A percentile compares a stretch with the other conserved stretches of the same genome.
phyloP scores from a whole-genome alignment of 441 rosid species.

The Lepidium campestre region DNA sequence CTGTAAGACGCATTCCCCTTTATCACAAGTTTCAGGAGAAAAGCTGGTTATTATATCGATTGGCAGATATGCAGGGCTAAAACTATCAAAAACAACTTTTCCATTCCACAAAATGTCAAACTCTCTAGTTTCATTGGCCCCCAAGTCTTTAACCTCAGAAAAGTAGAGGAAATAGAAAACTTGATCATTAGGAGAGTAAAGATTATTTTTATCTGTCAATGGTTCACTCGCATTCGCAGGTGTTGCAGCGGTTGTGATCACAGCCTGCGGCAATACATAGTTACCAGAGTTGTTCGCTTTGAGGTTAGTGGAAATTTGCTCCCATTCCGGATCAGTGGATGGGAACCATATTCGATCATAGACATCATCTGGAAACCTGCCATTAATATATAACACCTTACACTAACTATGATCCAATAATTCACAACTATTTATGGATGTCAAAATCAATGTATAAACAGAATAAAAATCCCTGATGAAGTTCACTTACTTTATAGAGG shows the following conservation, averaged over 20 bases:
- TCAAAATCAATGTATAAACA: too few species aligned
- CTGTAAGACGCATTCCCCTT: background rate
- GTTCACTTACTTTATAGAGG: background rate
- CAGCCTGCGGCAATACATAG: background rate
- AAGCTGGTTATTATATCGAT: too few species aligned
- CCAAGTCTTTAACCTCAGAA: background rate
- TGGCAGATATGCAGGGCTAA: background rate
- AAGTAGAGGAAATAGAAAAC: background rate
- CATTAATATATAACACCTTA: too few species aligned
- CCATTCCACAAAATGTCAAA: background rate
- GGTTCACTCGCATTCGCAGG: background rate
- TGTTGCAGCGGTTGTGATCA: background rate
- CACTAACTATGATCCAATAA: too few species aligned
- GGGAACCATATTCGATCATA: conserved; percentile 1
- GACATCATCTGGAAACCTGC: background rate
- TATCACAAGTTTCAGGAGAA: background rate
- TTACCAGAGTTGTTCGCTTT: background rate
- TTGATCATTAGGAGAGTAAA: background rate
- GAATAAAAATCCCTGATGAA: too few species aligned
- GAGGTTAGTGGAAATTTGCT: background rate
- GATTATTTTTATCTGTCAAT: too few species aligned
- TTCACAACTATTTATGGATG: too few species aligned
- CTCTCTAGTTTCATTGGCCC: background rate
- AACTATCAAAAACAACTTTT: background rate
- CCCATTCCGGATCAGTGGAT: background rate